Evolutionary conservation across 306 rosid genomes (phyloP), one percentile per base, ranked within the genome.

Genomic region (Lathyrus sativus): DNA sequence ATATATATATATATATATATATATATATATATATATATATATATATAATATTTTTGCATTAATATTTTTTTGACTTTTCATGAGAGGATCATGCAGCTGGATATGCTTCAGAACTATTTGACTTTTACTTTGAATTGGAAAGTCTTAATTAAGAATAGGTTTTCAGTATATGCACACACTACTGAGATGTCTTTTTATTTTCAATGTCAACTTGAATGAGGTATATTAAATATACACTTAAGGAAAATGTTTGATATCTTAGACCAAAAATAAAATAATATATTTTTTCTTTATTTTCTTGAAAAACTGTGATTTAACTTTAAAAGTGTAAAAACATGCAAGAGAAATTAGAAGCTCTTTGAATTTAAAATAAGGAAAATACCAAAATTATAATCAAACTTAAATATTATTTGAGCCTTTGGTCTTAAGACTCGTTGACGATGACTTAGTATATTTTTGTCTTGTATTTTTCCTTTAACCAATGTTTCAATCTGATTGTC

Each of bases 41-140:
- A n/a, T n/a, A n/a, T n/a, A n/a, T n/a, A n/a, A n/a, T n/a, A n/a
- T n/a, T n/a, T n/a, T n/a, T n/a, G n/a, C n/a, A n/a, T n/a, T n/a
- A n/a, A n/a, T n/a, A n/a, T n/a, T n/a, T n/a, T n/a, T n/a, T n/a
- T n/a, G n/a, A n/a, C n/a, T n/a, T n/a, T n/a, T n/a, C n/a, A n/a
- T n/a, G n/a, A n/a, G n/a, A n/a, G 62, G 35, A 11, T n/a, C 1
- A 17, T n/a, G 31, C 11, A 71, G 75, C 44, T 66, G 75, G 19
- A 75, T 19, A 65, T 70, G 67, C 57, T 26, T 6, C 24, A 11
- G 31, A 60, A 70, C 37, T 71, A 48, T 2, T 73, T 72, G 71
- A 78, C 71, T 69, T 58, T 51, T 61, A 38, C 2, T 39, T 60
- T 17, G 4, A 13, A 29, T 26, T 11, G 4, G 33, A 41, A 48